Percentiles rank a stretch among this genome's conserved stretches.
Conservation (phyloP, 495 filamentous ascomycete genomes). For the Penicillium roqueforti region DNA sequence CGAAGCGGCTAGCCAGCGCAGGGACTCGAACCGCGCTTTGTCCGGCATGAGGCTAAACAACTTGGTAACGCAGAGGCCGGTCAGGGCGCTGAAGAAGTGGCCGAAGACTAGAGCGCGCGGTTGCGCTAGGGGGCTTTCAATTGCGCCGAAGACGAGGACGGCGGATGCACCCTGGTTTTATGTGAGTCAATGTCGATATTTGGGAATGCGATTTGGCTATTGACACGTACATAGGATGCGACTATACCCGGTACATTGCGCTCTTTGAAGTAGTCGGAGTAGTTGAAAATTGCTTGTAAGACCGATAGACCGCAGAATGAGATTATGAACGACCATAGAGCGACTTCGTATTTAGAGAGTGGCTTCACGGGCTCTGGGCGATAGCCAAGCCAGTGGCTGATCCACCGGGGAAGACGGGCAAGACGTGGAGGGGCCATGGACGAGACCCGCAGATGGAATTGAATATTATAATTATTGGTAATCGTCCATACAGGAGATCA, state of each 20-base stretch:
- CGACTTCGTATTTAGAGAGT: slow-evolving; percentile 21
- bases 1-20: slow-evolving; percentile 65
- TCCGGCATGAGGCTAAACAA: slow-evolving; percentile 57
- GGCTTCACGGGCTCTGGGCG: slow-evolving; percentile 25
- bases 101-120: slow-evolving; percentile 67
- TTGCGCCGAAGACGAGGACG: slow-evolving; percentile 62
- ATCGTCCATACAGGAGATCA: not conserved
- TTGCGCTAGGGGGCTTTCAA: slow-evolving; percentile 70
- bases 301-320: slow-evolving; percentile 35
- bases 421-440: slow-evolving; percentile 24
- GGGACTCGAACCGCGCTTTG: slow-evolving; percentile 39
- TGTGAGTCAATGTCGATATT: not conserved
- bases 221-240: slow-evolving; percentile 30
- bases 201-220: not conserved
- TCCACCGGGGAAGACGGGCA: slow-evolving; percentile 29
- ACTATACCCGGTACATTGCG: slow-evolving; percentile 33
- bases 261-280: slow-evolving; percentile 28
- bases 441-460: not conserved
- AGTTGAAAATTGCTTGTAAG: slow-evolving; percentile 32
- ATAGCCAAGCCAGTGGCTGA: slow-evolving; percentile 40
- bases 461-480: not conserved
- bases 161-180: slow-evolving; percentile 60
- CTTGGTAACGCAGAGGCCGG: slow-evolving; percentile 62
- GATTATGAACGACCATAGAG: slow-evolving; percentile 34
- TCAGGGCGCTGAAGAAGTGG: slow-evolving; percentile 60